Base-by-base conservation (phyloP, 805 yeast species). In the Candida endomychidarum region DNA sequence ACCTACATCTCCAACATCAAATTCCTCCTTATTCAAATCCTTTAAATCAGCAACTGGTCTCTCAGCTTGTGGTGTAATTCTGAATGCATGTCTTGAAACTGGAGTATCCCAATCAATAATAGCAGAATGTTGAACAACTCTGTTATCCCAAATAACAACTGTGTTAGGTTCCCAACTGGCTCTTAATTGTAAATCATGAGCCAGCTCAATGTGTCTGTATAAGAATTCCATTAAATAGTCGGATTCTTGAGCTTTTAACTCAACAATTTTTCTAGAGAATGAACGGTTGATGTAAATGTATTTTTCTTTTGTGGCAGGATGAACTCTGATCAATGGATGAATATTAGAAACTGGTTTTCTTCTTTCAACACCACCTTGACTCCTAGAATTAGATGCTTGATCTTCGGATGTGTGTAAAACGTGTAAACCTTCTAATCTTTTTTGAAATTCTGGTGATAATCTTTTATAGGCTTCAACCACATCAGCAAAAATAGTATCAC, bases 401-500 rank as follows among this genome's bases (percentile, higher is more conserved):
- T 78, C 86, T 38, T 67, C 75, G 1, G 86, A 82, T 9, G 88
- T 74, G 64, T 86, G 90, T 30, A 79, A 65, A 3, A 80, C 90
- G 51, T 79, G 77, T 52, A 85, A 70, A 0, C 83, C 83, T 14
- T 70, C 67, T 31, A 84, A 58, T 47, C 81, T 63, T 52, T 77
- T 63, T 56, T 80, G 72, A 66, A 83, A 75, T 20, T 67, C 74
- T 17, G 85, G 84, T 1, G 90, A 83, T 38, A 85, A 69, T 52
- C 90, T 67, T 43, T 80, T 75, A 60, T 81, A 85, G 8, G 87
- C 88, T 57, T 82, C 88, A 25, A 70, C 68, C 19, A 80, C 70
- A 54, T 83, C 86, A n/a, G 86, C 76, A 55, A 83, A 85, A 34
- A 83, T 65, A n/a, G 87, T 85, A 58, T 85, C 93, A 46, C 93